Evolutionary conservation across 2,329 filamentous ascomycete species (phyloP), one percentile per base, ranked within the genome.

Genomic region (Aspergillus jensenii): DNA sequence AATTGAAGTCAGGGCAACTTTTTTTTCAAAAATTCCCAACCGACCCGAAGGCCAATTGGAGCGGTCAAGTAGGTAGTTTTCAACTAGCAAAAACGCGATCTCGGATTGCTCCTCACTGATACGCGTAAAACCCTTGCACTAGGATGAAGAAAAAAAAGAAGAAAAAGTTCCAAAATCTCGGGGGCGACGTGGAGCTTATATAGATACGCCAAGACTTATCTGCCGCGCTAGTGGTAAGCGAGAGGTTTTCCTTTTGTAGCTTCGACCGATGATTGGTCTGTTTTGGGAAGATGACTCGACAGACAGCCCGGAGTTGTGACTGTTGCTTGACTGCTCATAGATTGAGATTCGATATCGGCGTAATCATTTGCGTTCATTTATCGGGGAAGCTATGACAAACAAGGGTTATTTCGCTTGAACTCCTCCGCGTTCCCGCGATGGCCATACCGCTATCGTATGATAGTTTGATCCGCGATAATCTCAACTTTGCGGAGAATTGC

Each of bases 11-110:
- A 67, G 61, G 68, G 66, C 66, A 69, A 53, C 59, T 66, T 57
- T n/a, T 63, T 70, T n/a, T 81, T 84, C 88, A 91, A 91, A 91
- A 88, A 91, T 91, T 91, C 89, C 88, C 82, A 83, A 80, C 79
- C 84, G 84, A 83, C 81, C 83, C 82, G 80, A 81, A 82, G 84
- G 83, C 87, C 85, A 84, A 83, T 78, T 82, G 81, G 81, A 92
- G 89, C 82, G 82, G 88, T 90, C 88, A 89, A 84, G 81, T 82
- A 73, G 79, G 81, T 90, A 90, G 88, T 90, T 90, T 90, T 90
- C 88, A 90, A 90, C 87, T 90, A 91, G 89, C 89, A 91, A 90
- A 90, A 90, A 90, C 83, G 84, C 84, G 84, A 85, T 86, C 87
- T 91, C 89, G 86, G 89, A 91, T 87, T 84, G 87, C 87, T 90